Conservation (phyloP, 169 alveolate genomes). For the Toxoplasma gondii region DNA sequence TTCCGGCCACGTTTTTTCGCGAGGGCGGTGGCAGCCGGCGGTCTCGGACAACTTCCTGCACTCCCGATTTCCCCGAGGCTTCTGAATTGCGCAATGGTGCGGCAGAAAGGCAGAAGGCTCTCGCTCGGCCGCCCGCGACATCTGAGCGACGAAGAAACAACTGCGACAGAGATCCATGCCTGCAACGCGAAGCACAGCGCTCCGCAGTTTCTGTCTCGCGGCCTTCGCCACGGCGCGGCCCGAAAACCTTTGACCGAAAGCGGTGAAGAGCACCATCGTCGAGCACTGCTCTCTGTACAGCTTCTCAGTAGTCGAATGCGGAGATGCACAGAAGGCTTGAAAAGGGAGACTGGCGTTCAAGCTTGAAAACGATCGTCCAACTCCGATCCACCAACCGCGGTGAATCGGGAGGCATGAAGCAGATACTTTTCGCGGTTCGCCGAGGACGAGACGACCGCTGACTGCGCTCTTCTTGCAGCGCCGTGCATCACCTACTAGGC, state of each 20-base stretch:
- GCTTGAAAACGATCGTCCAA: too few relatives aligned
- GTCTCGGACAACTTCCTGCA: neutral
- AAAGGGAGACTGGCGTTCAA: too few relatives aligned
- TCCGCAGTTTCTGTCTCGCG: neutral
- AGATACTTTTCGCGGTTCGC: too few relatives aligned
- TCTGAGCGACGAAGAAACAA: neutral
- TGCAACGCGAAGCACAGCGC: neutral
- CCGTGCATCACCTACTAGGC: neutral
- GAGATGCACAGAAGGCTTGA: too few relatives aligned
- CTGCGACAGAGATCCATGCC: neutral
- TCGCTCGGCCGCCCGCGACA: neutral
- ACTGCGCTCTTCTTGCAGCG: neutral
- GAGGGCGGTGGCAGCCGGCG: neutral
- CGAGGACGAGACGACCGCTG: neutral
- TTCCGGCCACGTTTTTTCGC: neutral
- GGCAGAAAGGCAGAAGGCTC: neutral
- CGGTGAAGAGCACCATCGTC: neutral
- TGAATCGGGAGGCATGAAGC: too few relatives aligned
- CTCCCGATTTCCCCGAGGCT: too few relatives aligned
- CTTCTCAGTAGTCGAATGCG: too few relatives aligned
- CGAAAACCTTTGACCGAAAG: neutral
- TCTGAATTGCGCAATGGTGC: neutral
- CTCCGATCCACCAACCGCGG: too few relatives aligned
- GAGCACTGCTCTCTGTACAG: too few relatives aligned
- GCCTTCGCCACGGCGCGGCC: slow-evolving; percentile 3